phyloP scores from a whole-genome alignment of 2,329 filamentous ascomycete genomes.

The Grosmannia penicillata region DNA sequence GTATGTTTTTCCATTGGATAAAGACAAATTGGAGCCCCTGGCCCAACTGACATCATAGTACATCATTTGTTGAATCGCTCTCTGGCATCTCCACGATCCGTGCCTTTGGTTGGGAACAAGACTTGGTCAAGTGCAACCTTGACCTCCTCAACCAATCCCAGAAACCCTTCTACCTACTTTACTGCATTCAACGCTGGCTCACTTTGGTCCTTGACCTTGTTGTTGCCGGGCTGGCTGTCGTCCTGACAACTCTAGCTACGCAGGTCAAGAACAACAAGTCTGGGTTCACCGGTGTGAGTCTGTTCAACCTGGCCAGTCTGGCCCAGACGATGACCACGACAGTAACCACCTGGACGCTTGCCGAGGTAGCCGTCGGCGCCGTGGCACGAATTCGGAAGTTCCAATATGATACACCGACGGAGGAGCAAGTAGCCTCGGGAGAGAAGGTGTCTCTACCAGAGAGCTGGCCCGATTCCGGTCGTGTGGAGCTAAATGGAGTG shows the following conservation, averaged over 20 bases:
- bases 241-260: constrained; percentile 33
- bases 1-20: constrained; percentile 18
- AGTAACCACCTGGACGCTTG: constrained; percentile 18
- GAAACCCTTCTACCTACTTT: constrained; percentile 40
- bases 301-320: constrained; percentile 23
- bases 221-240: constrained; percentile 30
- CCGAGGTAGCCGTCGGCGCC: constrained; percentile 21
- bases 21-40: too few relatives aligned
- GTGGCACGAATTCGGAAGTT: too few relatives aligned
- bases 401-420: too few relatives aligned
- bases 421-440: too few relatives aligned
- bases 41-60: too few relatives aligned
- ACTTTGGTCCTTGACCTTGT: constrained; percentile 32
- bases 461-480: too few relatives aligned
- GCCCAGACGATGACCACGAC: constrained; percentile 16
- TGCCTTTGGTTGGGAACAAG: constrained; percentile 38
- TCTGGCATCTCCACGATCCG: constrained; percentile 39
- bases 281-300: constrained; percentile 23
- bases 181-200: constrained; percentile 44
- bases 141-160: constrained; percentile 38
- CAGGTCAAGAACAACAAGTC: constrained; percentile 20
- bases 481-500: too few relatives aligned
- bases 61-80: constrained; percentile 41
- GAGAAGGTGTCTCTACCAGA: too few relatives aligned
- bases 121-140: constrained; percentile 27